Evolutionary conservation across 441 rosid genomes (phyloP), one percentile per base, ranked within the genome.

Genomic region (Populus hybrid): DNA sequence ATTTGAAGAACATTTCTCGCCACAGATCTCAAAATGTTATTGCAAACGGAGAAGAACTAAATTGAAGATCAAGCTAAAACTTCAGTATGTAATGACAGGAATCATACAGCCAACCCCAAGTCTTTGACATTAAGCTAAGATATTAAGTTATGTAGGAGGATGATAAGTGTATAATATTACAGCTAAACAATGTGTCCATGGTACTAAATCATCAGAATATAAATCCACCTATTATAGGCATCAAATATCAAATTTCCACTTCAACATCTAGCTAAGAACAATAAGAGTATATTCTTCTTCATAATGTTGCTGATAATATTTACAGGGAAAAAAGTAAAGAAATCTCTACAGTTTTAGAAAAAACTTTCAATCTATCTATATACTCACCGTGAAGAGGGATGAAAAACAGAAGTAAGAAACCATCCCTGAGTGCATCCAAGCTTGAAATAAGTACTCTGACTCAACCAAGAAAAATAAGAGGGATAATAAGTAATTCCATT

Each of bases 361-460:
- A 78, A 59, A 64, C 28, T 7, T 67, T 78, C 53, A 61, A 30
- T 73, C 36, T 32, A 74, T 23, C 21, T 26, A 73, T 74, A 73
- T 16, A 83, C 89, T 87, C 80, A 93, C 98, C 80, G 74, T 70
- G 92, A 82, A 82, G 92, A 79, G 84, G 91, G 95, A 82, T 95
- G 98, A 69, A 81, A 81, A 72, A 90, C 85, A 78, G 96, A 87
- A 77, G 99, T 89, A 74, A 81, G 84, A 80, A 95, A 93, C 97
- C 98, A 93, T 72, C 97, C 99, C 88, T 93, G 99, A 18, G 97
- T 92, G 75, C 95, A 90, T 72, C 93, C 97, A 84, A 93, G 99
- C 90, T 85, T 95, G 64, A 89, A 87, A 79, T 95, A 95, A 9
- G 97, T 90, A 80, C 90, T 88, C 98, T 95, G 87, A 82, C 10